These are phyloP conservation scores for Scutellospora calospora DNA, from an alignment of 371 early-diverging fungal species.

Conservation along the genomic window DNA sequence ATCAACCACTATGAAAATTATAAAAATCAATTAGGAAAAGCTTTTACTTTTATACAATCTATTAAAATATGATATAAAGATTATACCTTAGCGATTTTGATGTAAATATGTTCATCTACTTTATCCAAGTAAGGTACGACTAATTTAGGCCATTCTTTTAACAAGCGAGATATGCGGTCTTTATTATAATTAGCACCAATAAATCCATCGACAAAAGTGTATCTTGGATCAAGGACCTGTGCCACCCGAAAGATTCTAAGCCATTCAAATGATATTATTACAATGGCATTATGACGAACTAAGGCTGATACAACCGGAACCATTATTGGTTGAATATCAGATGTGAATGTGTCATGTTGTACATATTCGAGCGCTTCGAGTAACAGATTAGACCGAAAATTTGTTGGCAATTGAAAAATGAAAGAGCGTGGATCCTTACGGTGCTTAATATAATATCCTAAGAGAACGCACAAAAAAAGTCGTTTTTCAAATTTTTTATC, in stretches of 20 bases:
- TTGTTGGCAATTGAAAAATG: background rate
- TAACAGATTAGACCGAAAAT: background rate
- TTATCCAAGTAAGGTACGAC: background rate
- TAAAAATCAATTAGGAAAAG: background rate
- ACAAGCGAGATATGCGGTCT: background rate
- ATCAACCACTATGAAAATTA: background rate
- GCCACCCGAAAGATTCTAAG: conserved; percentile 10
- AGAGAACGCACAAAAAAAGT: conserved; percentile 27
- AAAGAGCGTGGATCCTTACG: too few relatives aligned
- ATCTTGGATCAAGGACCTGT: background rate
- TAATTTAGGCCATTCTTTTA: background rate
- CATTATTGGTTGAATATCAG: background rate
- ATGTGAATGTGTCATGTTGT: background rate
- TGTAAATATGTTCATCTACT: background rate
- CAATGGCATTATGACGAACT: conserved; percentile 7
- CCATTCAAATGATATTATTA: conserved; percentile 9
- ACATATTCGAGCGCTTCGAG: background rate
- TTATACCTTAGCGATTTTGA: conserved; percentile 22
- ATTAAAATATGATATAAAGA: too few relatives aligned
- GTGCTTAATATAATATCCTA: background rate
- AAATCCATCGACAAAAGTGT: conserved; percentile 5
- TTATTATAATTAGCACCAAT: background rate
- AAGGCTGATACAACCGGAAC: background rate
- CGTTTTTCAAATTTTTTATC: background rate
- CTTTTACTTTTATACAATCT: too few relatives aligned